Conservation (phyloP, 768 basidiomycete species). For the Amanita thiersii region DNA sequence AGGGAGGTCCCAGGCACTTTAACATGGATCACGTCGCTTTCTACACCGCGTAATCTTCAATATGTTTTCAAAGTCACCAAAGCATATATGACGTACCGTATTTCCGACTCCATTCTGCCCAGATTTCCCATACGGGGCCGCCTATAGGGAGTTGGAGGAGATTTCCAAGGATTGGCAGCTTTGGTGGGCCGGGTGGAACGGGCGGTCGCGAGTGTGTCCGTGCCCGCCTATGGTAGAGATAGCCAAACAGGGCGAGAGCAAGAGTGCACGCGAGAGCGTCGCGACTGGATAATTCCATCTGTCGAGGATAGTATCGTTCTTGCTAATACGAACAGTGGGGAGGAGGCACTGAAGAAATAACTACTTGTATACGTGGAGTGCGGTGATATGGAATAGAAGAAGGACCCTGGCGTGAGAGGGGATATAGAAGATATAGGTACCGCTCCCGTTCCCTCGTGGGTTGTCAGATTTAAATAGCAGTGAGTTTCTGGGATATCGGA, state of each 20-base stretch:
- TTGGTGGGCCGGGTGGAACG: slow-evolving; percentile 22
- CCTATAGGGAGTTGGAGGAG: slow-evolving; percentile 16
- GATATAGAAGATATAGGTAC: no score
- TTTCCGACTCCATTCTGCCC: slow-evolving; percentile 16
- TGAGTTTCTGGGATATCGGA: no score
- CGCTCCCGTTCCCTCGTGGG: no score
- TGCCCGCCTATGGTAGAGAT: not conserved
- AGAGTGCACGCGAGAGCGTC: not conserved
- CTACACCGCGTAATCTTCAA: slow-evolving; percentile 10
- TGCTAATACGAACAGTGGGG: no score
- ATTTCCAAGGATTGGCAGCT: slow-evolving; percentile 19
- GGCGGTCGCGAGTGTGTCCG: slow-evolving; percentile 10
- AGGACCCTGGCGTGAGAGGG: no score
- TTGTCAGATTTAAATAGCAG: no score
- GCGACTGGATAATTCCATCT: not conserved
- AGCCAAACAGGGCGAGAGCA: not conserved
- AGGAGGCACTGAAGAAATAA: not conserved
- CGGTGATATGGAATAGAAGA: no score
- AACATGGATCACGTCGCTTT: slow-evolving; percentile 23
- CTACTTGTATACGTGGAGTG: no score
- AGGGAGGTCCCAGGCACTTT: slow-evolving; percentile 21
- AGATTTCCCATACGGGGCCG: slow-evolving; percentile 15
- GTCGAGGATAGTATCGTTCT: no score
- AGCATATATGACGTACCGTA: slow-evolving; percentile 11
- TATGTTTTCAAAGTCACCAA: not conserved